These are phyloP conservation scores for Tetradesmus obliquus DNA, from an alignment of 139 green algal species.

Conservation along the genomic window DNA sequence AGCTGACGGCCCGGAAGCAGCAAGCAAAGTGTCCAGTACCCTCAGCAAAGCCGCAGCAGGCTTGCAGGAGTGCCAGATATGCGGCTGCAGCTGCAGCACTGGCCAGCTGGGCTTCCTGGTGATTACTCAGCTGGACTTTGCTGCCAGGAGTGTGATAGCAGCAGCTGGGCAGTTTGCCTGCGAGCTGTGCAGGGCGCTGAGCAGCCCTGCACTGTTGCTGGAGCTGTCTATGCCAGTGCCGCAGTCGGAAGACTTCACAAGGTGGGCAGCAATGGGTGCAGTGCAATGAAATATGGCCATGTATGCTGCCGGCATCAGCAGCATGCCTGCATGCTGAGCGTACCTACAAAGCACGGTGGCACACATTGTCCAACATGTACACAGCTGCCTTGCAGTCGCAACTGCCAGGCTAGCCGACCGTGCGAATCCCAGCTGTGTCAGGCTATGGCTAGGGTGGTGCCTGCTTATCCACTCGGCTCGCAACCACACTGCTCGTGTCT, in stretches of 20 bases:
- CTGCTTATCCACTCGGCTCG: too few relatives aligned
- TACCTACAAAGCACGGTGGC: not conserved
- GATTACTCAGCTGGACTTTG: constrained; percentile 12
- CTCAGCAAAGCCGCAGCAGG: constrained; percentile 28
- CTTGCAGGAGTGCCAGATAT: constrained; percentile 24
- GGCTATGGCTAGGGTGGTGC: too few relatives aligned
- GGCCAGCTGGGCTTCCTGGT: not conserved
- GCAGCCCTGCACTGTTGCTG: constrained; percentile 11
- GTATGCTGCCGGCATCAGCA: not conserved
- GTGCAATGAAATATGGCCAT: not conserved
- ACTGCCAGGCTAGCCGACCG: not conserved
- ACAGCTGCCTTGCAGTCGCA: not conserved
- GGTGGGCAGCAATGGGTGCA: not conserved
- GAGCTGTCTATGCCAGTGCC: constrained; percentile 5
- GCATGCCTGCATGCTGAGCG: not conserved
- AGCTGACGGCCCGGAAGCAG: not conserved
- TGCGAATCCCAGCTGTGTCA: too few relatives aligned
- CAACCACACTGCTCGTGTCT: not conserved
- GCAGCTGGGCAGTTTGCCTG: constrained; percentile 16
- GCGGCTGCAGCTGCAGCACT: not conserved
- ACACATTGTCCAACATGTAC: not conserved
- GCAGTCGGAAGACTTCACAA: not conserved
- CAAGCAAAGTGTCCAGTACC: not conserved
- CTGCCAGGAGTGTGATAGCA: not conserved
- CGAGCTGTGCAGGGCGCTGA: constrained; percentile 11